phyloP scores from a whole-genome alignment of 768 basidiomycete genomes.

The Lentinula detonsa region DNA sequence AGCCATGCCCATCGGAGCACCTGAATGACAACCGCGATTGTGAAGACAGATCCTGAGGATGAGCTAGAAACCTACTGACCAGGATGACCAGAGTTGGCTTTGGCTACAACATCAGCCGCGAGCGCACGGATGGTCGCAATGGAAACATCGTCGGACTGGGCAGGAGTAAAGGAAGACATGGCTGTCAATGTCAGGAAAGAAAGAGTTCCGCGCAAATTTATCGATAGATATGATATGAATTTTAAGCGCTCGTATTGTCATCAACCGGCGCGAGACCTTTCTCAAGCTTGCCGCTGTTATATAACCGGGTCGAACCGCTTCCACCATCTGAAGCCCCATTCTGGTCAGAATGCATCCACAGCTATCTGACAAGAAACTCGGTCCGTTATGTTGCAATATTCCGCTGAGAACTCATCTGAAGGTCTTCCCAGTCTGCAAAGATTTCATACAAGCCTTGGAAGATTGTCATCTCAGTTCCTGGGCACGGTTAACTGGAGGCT shows the following conservation, averaged over 20 bases:
- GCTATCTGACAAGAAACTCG: slow-evolving; percentile 58
- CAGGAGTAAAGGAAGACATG: slow-evolving; percentile 36
- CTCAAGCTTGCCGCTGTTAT: neutral
- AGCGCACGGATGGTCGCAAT: slow-evolving; percentile 73
- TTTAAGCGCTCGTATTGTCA: neutral
- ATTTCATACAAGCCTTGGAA: slow-evolving; percentile 74
- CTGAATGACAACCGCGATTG: slow-evolving; percentile 26
- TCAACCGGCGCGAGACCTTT: neutral
- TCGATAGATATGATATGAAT: neutral
- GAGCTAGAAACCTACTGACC: slow-evolving; percentile 35
- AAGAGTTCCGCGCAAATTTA: neutral
- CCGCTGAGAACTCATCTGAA: slow-evolving; percentile 4
- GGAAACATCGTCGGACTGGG: slow-evolving; percentile 47
- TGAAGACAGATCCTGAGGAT: slow-evolving; percentile 7
- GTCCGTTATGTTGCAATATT: slow-evolving; percentile 24
- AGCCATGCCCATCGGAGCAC: slow-evolving; percentile 94
- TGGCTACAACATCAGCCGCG: slow-evolving; percentile 70
- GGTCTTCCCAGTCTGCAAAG: slow-evolving; percentile 52
- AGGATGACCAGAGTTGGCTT: slow-evolving; percentile 93
- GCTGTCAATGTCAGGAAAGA: slow-evolving; percentile 12
- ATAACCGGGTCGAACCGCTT: neutral
- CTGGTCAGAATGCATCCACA: slow-evolving; percentile 56
- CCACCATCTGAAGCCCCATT: neutral
- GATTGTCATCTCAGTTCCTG: slow-evolving; percentile 59
- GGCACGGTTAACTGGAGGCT: slow-evolving; percentile 62